Percentiles rank a stretch among this genome's conserved stretches.
Evolutionary conservation across 1,284 basidiomycete species (phyloP).

Genomic region (Grifola frondosa): DNA sequence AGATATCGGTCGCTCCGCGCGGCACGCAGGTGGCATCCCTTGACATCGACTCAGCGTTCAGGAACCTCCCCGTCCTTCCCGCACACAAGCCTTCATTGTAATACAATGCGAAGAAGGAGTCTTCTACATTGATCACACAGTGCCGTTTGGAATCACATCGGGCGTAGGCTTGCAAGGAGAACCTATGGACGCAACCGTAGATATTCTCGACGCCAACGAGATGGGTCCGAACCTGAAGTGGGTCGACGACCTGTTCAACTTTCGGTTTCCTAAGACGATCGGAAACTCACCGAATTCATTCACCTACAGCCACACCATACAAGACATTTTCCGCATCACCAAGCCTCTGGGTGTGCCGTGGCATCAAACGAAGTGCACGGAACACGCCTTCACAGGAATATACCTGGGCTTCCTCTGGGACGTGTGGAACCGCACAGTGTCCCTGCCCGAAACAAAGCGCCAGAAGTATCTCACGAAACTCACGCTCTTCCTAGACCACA

Average conservation of each 20-base stretch:
- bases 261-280: conserved; percentile 14
- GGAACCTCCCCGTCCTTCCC: conserved; percentile 29
- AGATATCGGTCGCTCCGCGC: conserved; percentile 32
- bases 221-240: conserved; percentile 2
- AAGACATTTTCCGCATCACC: conserved; percentile 17
- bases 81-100: conserved; percentile 27
- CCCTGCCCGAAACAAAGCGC: conserved; percentile 17
- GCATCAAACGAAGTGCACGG: conserved; percentile 27
- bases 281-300: not conserved
- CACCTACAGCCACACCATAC: conserved; percentile 21
- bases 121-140: conserved; percentile 27
- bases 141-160: conserved; percentile 32
- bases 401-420: conserved; percentile 43
- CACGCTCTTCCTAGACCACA: conserved; percentile 7
- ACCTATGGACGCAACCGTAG: conserved; percentile 1
- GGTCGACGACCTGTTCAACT: conserved; percentile 4
- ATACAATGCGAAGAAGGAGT: conserved; percentile 27
- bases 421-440: conserved; percentile 25
- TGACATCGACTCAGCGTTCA: conserved; percentile 34
- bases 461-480: conserved; percentile 21
- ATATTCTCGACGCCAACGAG: not conserved
- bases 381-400: conserved; percentile 28
- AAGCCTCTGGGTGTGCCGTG: conserved; percentile 26
- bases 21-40: conserved; percentile 33
- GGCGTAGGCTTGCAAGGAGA: conserved; percentile 13